Evolutionary conservation across 2,329 filamentous ascomycete genomes (phyloP).

Genomic region (Arthrobotrys megalospora): DNA sequence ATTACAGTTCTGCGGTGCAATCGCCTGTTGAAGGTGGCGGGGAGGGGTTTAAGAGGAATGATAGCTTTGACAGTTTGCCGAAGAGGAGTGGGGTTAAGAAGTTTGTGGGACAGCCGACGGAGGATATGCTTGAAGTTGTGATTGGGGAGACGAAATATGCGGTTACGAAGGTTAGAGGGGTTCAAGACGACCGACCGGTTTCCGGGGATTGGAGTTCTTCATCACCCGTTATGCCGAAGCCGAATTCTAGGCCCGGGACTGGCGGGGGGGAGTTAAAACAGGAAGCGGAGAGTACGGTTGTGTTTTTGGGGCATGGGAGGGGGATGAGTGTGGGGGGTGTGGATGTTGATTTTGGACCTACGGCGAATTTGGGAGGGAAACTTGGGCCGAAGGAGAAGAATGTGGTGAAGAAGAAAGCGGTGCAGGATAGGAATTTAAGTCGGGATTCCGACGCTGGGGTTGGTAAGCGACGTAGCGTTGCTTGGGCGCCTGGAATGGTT

Average conservation of each 20-base stretch:
- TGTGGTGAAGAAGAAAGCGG: slow-evolving; percentile 4
- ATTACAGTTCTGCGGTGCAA: slow-evolving; percentile 32
- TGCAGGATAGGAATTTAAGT: slow-evolving; percentile 1
- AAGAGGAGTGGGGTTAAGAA: slow-evolving; percentile 48
- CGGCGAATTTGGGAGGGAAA: slow-evolving; percentile 35
- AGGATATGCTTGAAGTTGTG: slow-evolving; percentile 54
- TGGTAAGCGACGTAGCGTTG: slow-evolving; percentile 73
- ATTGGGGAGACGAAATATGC: slow-evolving; percentile 52
- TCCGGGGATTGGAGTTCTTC: slow-evolving; percentile 14
- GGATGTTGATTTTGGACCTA: slow-evolving; percentile 53
- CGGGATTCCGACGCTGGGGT: slow-evolving; percentile 11
- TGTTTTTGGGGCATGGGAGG: slow-evolving; percentile 16
- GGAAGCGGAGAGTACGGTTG: slow-evolving; percentile 13
- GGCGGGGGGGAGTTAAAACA: slow-evolving; percentile 9
- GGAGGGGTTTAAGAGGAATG: not conserved
- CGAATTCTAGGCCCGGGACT: not conserved
- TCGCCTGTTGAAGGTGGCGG: slow-evolving; percentile 19
- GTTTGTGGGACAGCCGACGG: slow-evolving; percentile 57
- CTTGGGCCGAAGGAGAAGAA: slow-evolving; percentile 29
- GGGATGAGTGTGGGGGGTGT: slow-evolving; percentile 36
- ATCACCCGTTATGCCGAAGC: too few relatives aligned
- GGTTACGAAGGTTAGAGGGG: slow-evolving; percentile 33
- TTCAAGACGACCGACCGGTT: not conserved
- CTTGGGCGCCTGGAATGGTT: slow-evolving; percentile 83
- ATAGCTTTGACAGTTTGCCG: slow-evolving; percentile 27